phyloP scores from a whole-genome alignment of 352 stramenopile species.

The Pythium sp. region DNA sequence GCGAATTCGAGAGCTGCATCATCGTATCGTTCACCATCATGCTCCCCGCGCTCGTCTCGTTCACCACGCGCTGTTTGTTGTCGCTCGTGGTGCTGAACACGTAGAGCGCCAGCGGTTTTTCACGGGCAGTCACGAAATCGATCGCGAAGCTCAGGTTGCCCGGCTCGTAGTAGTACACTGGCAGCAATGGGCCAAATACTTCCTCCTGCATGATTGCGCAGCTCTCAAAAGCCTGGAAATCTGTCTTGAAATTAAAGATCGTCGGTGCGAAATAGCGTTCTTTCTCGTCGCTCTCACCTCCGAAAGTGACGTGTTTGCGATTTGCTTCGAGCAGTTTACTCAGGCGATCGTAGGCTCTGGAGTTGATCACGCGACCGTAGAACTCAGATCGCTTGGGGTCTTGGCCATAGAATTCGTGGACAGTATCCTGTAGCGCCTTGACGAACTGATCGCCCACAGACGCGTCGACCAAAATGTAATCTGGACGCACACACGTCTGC shows the following conservation, averaged over 20 bases:
- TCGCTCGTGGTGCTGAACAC: conserved; percentile 54
- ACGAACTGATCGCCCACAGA: conserved; percentile 62
- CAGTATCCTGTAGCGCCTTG: conserved; percentile 30
- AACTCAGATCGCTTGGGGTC: conserved; percentile 41
- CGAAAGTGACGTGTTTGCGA: conserved; percentile 50
- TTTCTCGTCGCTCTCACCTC: conserved; percentile 52
- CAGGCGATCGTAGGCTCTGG: conserved; percentile 9
- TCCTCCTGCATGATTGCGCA: conserved; percentile 89
- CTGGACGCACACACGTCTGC: conserved; percentile 93
- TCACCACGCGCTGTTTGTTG: conserved; percentile 36
- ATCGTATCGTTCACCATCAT: conserved; percentile 79
- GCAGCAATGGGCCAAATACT: conserved; percentile 95
- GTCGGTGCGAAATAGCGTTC: conserved; percentile 86
- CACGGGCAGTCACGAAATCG: conserved; percentile 29
- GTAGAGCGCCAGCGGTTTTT: conserved; percentile 88
- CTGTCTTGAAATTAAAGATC: conserved; percentile 84
- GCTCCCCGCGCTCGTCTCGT: conserved; percentile 53
- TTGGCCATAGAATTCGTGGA: conserved; percentile 55
- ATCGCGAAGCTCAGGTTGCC: conserved; percentile 32
- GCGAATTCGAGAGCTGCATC: conserved; percentile 57
- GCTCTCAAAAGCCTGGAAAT: conserved; percentile 39
- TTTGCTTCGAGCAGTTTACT: conserved; percentile 55
- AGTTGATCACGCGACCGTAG: conserved; percentile 39
- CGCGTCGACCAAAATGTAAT: conserved; percentile 90
- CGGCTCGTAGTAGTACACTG: conserved; percentile 82